Base-by-base conservation (phyloP, 2,329 filamentous ascomycete species). In the Alternaria infectoria region DNA sequence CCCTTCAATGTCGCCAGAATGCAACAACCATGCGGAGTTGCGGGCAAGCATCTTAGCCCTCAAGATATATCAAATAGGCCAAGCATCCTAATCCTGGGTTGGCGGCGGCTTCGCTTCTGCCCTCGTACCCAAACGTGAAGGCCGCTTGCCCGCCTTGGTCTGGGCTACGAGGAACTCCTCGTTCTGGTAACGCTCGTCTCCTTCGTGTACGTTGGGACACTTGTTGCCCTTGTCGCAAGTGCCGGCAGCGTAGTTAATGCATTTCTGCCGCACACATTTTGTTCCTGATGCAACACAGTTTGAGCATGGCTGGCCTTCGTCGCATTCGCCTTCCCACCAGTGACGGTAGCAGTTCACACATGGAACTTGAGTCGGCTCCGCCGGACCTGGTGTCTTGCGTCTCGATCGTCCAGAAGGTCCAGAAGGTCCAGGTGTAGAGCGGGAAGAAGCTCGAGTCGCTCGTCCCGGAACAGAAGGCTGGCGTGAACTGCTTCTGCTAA, bases 301-400 rank as follows among this genome's bases (percentile, higher is more conserved):
- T 28, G 21, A 19, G 9, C 59, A 59, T 12, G 43, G 47, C 26
- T 49, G 9, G 17, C 40, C 43, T 4, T 47, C 30, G 12, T 51
- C 59, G 26, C 40, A 50, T 5, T 52, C n/a, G 11, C 17, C 12
- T 13, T 62, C 43, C 54, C 46, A 58, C 40, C 40, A 58, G 8
- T 58, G 36, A 25, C 21, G 23, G 13, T 54, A 54, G 28, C 54
- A 58, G 26, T 54, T 62, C 11, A 58, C 43, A 25, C 47, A 54
- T 8, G 45, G 12, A 6, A 55, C 28, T 8, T 9, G 47, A 3
- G 5, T 17, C 17, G 26, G 25, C 21, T 52, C 46, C 17, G 46
- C 4, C 3, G 17, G 12, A 25, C 19, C 45, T n/a, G 23, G 46
- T 4, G 13, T 30, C 25, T 19, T 17, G n/a, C 21, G 32, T n/a